Evolutionary conservation across 1,284 basidiomycete genomes (phyloP), one percentile per base, ranked within the genome.

Genomic region (Xerocomus minutiporus): DNA sequence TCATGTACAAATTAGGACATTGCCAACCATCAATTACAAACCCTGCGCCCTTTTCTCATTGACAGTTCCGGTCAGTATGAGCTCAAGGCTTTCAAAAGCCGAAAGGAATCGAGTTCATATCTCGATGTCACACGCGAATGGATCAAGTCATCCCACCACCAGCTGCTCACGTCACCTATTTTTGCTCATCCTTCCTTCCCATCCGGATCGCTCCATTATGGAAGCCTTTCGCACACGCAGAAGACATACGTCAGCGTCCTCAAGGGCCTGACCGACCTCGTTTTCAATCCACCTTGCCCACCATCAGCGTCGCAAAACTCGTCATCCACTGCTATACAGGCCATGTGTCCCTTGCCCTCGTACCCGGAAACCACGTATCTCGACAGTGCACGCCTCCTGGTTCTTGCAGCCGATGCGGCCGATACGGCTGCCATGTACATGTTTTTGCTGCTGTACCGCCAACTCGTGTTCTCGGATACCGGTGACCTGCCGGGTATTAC

Each of bases 11-110:
- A 57, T 59, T 43, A 93, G 91, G 93, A 97, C 70, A 93, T 96
- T 60, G 93, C 93, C 38, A 97, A 97, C 68, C 93, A 96, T 71
- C 93, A 96, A 73, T 81, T 96, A 20, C 88, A 93, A 67, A 86
- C 89, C 29, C 78, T 94, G 15, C 86, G 92, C 51, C 90, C 91
- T 15, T 91, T 86, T 72, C 80, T 97, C 55, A 80, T 92, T 60
- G 83, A 86, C 56, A 86, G 86, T 34, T 88, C 93, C 0, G 84
- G 85, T 38, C 81, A 86, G 44, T 92, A 91, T 63, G 93, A 96
- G 71, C 79, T 86, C 59, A 82, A 83, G 60, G 84, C 84, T 53
- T 92, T 95, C 73, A 80, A 82, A 65, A 79, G 81, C 58, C 75
- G 73, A 63, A 71, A 73, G 62, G 79, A 77, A 57, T 67, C 69